Evolutionary conservation across 768 basidiomycete species (phyloP).

Genomic region (Suillus discolor): DNA sequence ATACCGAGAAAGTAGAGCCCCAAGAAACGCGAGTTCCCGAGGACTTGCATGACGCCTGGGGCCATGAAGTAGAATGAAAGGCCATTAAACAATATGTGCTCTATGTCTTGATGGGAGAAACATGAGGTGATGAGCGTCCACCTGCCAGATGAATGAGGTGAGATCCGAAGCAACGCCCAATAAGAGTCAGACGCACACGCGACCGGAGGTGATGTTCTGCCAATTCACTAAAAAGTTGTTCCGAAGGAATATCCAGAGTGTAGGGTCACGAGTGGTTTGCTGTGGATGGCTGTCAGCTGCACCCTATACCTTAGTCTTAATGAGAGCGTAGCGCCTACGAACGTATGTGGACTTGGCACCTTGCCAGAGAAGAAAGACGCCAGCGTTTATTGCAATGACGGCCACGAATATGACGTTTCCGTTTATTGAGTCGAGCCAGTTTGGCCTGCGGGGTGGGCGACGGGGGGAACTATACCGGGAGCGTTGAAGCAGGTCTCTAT

Average conservation of each 20-base stretch:
- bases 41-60: constrained; percentile 56
- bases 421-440: constrained; percentile 55
- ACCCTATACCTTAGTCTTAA: not conserved
- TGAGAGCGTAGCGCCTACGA: constrained; percentile 27
- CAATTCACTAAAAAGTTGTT: constrained; percentile 66
- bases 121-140: constrained; percentile 73
- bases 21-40: constrained; percentile 70
- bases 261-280: constrained; percentile 41
- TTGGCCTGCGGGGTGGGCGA: constrained; percentile 19
- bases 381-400: constrained; percentile 64
- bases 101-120: constrained; percentile 68
- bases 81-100: constrained; percentile 75
- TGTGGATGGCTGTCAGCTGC: constrained; percentile 19
- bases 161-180: not conserved
- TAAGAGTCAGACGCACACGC: constrained; percentile 51
- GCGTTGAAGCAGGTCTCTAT: constrained; percentile 20
- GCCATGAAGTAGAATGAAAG: constrained; percentile 81
- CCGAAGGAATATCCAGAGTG: constrained; percentile 50
- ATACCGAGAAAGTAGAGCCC: constrained; percentile 73
- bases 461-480: constrained; percentile 17
- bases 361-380: constrained; percentile 63
- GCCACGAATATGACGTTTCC: constrained; percentile 56
- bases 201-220: constrained; percentile 62
- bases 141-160: constrained; percentile 38
- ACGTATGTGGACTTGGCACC: constrained; percentile 36